Conservation (phyloP, 345 rosid genomes). For the Linum trigynum region DNA sequence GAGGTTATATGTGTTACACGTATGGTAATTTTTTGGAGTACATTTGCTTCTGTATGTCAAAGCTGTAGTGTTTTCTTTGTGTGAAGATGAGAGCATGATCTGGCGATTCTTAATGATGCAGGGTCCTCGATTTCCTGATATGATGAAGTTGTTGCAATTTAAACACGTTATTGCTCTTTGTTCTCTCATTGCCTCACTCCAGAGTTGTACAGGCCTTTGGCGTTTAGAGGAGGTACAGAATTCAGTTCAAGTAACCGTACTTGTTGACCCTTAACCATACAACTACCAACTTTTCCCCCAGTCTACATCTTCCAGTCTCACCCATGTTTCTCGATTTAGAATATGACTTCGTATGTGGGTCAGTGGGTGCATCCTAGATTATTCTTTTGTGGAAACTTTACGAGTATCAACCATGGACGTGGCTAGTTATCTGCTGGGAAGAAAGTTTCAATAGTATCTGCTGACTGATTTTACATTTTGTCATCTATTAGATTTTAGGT, state of each 20-base stretch:
- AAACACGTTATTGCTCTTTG: conserved; percentile 43
- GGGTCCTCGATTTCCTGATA: conserved; percentile 52
- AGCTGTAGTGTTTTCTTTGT: conserved; percentile 4
- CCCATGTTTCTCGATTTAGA: background rate
- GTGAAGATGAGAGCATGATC: conserved; percentile 13
- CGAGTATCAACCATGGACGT: background rate
- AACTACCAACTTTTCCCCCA: background rate
- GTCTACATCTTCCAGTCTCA: background rate
- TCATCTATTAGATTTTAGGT: conserved; percentile 47
- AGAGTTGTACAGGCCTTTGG: conserved; percentile 74
- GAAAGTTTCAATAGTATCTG: background rate
- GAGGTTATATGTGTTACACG: conserved; percentile 58
- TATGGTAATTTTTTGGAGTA: conserved; percentile 29
- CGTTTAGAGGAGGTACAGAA: conserved; percentile 67
- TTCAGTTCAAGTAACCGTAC: conserved; percentile 8
- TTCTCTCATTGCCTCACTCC: conserved; percentile 62
- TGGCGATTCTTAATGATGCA: conserved; percentile 26
- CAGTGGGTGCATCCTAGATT: background rate
- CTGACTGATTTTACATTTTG: background rate
- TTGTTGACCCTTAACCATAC: background rate
- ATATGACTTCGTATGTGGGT: background rate
- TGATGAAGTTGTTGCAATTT: conserved; percentile 41
- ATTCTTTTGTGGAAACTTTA: background rate
- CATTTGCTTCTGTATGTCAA: background rate
- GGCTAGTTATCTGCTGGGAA: background rate